Evolutionary conservation across 2,329 filamentous ascomycete species (phyloP).

Genomic region (Fusarium anthophilum): DNA sequence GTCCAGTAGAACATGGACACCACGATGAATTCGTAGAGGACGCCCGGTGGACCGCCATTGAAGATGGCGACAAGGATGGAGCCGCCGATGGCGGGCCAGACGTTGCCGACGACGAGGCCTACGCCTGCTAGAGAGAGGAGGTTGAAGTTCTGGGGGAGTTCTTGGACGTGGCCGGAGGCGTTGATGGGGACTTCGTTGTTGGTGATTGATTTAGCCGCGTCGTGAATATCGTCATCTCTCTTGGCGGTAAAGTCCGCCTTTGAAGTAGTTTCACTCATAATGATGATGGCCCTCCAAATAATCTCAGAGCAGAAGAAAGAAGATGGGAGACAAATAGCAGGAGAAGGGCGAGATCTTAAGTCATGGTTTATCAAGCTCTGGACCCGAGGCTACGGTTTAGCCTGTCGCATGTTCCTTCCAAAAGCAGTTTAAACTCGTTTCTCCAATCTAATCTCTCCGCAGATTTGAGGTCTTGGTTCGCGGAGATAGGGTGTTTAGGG

Average conservation of each 20-base stretch:
- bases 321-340: neutral
- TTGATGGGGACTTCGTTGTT: conserved; percentile 42
- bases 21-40: conserved; percentile 68
- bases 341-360: neutral
- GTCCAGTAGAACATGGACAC: conserved; percentile 65
- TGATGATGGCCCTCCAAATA: neutral
- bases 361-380: neutral
- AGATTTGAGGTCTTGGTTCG: conserved; percentile 5
- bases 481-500: conserved; percentile 15
- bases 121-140: conserved; percentile 54
- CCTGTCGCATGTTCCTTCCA: conserved; percentile 31
- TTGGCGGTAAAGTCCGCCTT: conserved; percentile 26
- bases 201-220: neutral
- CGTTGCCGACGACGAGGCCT: conserved; percentile 54
- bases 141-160: conserved; percentile 51
- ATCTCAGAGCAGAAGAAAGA: neutral
- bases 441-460: conserved; percentile 13
- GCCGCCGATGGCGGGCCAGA: conserved; percentile 56
- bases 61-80: conserved; percentile 61
- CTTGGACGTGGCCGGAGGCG: conserved; percentile 54
- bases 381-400: conserved; percentile 3
- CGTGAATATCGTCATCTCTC: neutral
- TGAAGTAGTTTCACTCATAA: conserved; percentile 10
- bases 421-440: conserved; percentile 14
- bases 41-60: conserved; percentile 70